These are phyloP conservation scores for Sparassis latifolia DNA, from an alignment of 1,284 basidiomycete species.

Conservation along the genomic window DNA sequence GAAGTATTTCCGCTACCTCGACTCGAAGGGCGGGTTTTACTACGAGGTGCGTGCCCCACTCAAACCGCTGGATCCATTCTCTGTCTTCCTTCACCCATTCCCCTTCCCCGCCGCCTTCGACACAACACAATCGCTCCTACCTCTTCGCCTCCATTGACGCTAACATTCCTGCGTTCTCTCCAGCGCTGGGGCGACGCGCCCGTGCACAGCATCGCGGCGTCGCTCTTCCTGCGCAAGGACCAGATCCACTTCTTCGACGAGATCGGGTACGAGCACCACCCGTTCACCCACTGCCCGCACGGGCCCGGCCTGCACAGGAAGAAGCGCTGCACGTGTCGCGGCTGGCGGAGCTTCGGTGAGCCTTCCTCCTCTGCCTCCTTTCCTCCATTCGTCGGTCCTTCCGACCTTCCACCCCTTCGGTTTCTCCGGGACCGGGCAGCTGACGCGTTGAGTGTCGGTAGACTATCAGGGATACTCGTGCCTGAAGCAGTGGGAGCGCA, in stretches of 20 bases:
- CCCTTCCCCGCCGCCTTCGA: neutral
- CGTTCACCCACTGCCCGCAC: conserved; percentile 46
- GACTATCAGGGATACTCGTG: conserved; percentile 48
- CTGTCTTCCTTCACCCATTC: neutral
- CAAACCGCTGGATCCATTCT: neutral
- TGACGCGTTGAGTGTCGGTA: conserved; percentile 10
- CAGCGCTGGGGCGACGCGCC: conserved; percentile 78
- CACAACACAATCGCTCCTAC: too few relatives aligned
- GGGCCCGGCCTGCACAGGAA: conserved; percentile 31
- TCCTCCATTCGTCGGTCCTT: neutral
- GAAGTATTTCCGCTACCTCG: conserved; percentile 69
- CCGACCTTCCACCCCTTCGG: too few relatives aligned
- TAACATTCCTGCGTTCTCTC: neutral
- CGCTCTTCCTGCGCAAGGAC: conserved; percentile 53
- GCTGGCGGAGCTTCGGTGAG: conserved; percentile 36
- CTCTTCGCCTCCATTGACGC: neutral
- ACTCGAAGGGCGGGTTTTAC: conserved; percentile 69
- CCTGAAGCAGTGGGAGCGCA: conserved; percentile 38
- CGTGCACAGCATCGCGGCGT: conserved; percentile 70
- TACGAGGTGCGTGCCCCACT: conserved; percentile 49
- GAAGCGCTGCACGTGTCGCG: conserved; percentile 41
- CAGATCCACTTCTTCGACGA: conserved; percentile 67
- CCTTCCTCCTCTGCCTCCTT: conserved; percentile 7
- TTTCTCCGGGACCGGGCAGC: too few relatives aligned
- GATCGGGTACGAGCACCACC: conserved; percentile 51